Percentiles rank a stretch among this genome's conserved stretches.
These are phyloP conservation scores for Xylaria multiplex DNA, from an alignment of 2,329 filamentous ascomycete genomes.

Conservation along the genomic window DNA sequence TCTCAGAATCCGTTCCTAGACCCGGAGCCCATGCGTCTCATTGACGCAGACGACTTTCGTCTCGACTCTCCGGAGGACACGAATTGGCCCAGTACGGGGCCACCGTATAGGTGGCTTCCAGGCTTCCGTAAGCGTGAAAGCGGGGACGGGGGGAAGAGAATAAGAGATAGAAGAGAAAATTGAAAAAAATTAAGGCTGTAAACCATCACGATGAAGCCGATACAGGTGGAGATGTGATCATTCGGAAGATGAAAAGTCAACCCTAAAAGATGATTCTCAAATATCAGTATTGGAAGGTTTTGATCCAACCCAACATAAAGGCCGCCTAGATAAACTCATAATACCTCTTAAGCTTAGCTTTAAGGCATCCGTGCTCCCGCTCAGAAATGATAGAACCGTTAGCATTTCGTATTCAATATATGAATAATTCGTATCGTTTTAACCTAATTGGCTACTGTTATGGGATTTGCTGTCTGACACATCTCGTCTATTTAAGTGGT, in stretches of 20 bases:
- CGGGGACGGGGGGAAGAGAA: neutral
- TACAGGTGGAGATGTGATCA: neutral
- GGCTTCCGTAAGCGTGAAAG: neutral
- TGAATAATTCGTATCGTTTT: neutral
- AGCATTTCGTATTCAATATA: neutral
- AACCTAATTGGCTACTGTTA: neutral
- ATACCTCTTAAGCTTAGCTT: neutral
- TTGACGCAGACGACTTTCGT: constrained; percentile 33
- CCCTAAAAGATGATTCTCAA: neutral
- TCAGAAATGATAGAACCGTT: neutral
- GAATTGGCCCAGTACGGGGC: neutral
- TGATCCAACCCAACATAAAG: neutral
- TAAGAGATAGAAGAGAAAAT: neutral
- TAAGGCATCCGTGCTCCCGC: neutral
- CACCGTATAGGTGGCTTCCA: too few relatives aligned
- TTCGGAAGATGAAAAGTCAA: neutral
- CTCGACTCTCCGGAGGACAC: neutral
- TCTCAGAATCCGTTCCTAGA: constrained; percentile 24
- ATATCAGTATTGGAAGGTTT: constrained; percentile 1
- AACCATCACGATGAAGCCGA: neutral
- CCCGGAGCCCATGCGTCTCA: constrained; percentile 28
- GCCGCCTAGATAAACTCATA: neutral
- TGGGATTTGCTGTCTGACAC: neutral
- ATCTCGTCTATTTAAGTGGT: too few relatives aligned
- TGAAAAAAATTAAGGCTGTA: neutral